A percentile compares a stretch with the other conserved stretches of the same genome.
These are phyloP conservation scores for Leccinum fuscescens DNA, from an alignment of 1,284 basidiomycete species.

Conservation along the genomic window DNA sequence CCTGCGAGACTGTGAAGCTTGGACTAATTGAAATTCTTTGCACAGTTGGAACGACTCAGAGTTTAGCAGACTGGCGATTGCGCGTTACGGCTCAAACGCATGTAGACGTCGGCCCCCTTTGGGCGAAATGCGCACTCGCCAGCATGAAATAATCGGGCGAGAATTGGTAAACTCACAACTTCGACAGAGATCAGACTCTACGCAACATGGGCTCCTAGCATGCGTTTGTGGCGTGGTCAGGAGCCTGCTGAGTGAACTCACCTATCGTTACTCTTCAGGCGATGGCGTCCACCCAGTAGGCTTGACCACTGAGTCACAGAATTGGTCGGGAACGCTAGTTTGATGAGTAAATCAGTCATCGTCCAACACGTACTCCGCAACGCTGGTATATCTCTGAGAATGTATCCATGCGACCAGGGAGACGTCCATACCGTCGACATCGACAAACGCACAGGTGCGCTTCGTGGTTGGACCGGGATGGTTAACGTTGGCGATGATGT, in stretches of 20 bases:
- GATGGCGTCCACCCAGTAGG: neutral
- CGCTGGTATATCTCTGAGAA: no score
- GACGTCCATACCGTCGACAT: neutral
- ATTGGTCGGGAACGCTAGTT: neutral
- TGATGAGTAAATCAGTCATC: neutral
- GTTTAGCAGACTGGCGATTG: neutral
- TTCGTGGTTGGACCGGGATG: neutral
- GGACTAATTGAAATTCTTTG: neutral
- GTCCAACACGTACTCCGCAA: neutral
- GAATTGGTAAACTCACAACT: neutral
- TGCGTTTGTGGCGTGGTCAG: neutral
- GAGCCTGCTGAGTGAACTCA: neutral
- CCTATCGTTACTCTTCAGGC: neutral
- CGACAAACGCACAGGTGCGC: neutral
- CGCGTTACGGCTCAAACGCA: neutral
- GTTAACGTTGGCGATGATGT: neutral
- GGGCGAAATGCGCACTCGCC: neutral
- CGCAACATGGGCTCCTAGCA: neutral
- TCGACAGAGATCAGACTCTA: neutral
- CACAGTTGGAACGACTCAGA: neutral
- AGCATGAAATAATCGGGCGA: neutral
- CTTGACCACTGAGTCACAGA: conserved; percentile 1
- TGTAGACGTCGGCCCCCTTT: neutral
- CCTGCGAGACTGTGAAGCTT: neutral
- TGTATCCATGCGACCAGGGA: neutral